Conservation (phyloP, 2,329 filamentous ascomycete genomes). For the Botrytis hyacinthi region DNA sequence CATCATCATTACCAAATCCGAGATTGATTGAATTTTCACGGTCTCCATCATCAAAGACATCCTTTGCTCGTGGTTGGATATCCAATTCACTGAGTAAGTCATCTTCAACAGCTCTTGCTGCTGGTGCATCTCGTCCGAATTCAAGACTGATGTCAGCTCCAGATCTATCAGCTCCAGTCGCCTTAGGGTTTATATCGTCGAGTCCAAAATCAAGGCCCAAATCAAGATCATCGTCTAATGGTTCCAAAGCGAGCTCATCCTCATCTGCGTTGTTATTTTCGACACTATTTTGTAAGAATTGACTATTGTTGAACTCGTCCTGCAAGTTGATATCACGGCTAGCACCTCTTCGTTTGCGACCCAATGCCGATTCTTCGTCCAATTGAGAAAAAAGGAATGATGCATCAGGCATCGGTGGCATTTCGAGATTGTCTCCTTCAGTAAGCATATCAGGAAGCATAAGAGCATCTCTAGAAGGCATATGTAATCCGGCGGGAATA, state of each 20-base stretch:
- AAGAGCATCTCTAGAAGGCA: constrained; percentile 80
- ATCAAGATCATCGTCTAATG: constrained; percentile 65
- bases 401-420: constrained; percentile 83
- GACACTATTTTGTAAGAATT: constrained; percentile 71
- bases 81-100: constrained; percentile 65
- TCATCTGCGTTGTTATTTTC: constrained; percentile 46
- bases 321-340: constrained; percentile 67
- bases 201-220: constrained; percentile 70
- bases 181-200: constrained; percentile 33
- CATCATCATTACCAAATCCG: constrained; percentile 49
- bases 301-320: constrained; percentile 70
- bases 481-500: constrained; percentile 76
- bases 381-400: constrained; percentile 78
- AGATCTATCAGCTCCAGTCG: constrained; percentile 22
- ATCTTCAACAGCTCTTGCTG: constrained; percentile 64
- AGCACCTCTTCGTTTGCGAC: constrained; percentile 56
- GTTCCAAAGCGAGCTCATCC: constrained; percentile 53
- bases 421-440: constrained; percentile 75
- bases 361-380: constrained; percentile 57
- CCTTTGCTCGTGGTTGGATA: constrained; percentile 52
- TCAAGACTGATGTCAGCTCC: constrained; percentile 67
- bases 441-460: constrained; percentile 91
- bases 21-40: constrained; percentile 55
- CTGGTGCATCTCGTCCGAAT: constrained; percentile 81
- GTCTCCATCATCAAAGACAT: constrained; percentile 50